phyloP scores from a whole-genome alignment of 345 rosid species.

The Salix arbutifolia region DNA sequence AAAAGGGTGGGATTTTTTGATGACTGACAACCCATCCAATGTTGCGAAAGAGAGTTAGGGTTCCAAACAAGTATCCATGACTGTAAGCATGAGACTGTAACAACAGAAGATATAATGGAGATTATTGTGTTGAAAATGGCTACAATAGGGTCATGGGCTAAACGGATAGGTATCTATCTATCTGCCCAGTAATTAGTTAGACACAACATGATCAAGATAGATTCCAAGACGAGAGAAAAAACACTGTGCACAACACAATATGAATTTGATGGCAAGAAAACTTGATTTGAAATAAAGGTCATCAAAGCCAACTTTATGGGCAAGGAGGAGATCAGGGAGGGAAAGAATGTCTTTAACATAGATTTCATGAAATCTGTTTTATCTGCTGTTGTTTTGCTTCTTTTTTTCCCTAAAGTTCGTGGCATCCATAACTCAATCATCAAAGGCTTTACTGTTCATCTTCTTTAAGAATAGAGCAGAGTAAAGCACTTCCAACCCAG shows the following conservation, averaged over 20 bases:
- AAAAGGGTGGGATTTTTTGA: not conserved
- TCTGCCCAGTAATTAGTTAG: no score
- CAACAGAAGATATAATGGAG: not conserved
- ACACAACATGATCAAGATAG: no score
- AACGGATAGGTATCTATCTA: not conserved
- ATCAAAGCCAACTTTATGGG: constrained; percentile 28
- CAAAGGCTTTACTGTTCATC: constrained; percentile 20
- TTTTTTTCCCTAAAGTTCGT: not conserved
- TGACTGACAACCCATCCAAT: not conserved
- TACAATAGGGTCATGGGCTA: not conserved
- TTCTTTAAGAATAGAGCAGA: constrained; percentile 18
- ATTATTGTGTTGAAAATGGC: not conserved
- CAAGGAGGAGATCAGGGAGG: not conserved
- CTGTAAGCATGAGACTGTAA: not conserved
- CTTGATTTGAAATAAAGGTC: constrained; percentile 12
- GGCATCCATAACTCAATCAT: constrained; percentile 30
- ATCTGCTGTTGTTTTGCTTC: not conserved
- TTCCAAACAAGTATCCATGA: not conserved
- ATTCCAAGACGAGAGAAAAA: no score
- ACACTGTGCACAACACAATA: no score
- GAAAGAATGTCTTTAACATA: constrained; percentile 7
- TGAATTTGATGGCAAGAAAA: not conserved
- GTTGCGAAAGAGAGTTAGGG: not conserved
- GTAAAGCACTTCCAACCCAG: constrained; percentile 3
- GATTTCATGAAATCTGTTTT: constrained; percentile 30